Base-by-base conservation (phyloP, 306 rosid species). In the Luffa acutangula region DNA sequence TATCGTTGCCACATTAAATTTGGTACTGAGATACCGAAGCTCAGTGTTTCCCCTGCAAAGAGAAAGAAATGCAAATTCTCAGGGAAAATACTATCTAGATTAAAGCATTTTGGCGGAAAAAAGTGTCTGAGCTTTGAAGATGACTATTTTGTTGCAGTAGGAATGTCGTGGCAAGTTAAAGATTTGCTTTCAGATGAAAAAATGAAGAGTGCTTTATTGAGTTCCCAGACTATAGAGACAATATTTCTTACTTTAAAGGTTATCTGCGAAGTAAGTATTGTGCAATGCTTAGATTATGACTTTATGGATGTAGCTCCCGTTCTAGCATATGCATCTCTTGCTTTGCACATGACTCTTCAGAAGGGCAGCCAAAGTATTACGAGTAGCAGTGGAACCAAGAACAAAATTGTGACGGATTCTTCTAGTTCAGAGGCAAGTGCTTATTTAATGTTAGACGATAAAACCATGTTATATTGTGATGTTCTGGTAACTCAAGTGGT, bases 81-180 rank as follows among this genome's bases (percentile, higher is more conserved):
- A 59, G 86, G 89, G 69, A 87, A 94, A 79, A 53, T 80, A 79
- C 86, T 88, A 58, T 79, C 81, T 54, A 82, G 78, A 71, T 77
- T 81, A 80, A 95, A 91, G 85, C 75, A 83, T 67, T 81, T 88
- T 18, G 72, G 82, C 57, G 78, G 88, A 78, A 90, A 89, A 81
- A 88, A 85, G 72, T 65, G 82, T 34, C 20, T 53, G 70, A 81
- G 33, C 62, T 94, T 95, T 85, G 92, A 89, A 87, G 92, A 87
- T 60, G 98, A 95, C 84, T 95, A 92, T 85, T 83, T 88, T 71
- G 67, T 87, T 82, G 92, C 95, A 39, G 89, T 84, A 58, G 98
- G 95, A 65, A 79, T 92, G 80, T 86, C 97, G 67, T 95, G 98
- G 97, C 97, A 95, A 89, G 85, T 92, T 53, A 89, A 85, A 79